Conservation (phyloP, 345 rosid genomes). For the Bretschneidera sinensis region DNA sequence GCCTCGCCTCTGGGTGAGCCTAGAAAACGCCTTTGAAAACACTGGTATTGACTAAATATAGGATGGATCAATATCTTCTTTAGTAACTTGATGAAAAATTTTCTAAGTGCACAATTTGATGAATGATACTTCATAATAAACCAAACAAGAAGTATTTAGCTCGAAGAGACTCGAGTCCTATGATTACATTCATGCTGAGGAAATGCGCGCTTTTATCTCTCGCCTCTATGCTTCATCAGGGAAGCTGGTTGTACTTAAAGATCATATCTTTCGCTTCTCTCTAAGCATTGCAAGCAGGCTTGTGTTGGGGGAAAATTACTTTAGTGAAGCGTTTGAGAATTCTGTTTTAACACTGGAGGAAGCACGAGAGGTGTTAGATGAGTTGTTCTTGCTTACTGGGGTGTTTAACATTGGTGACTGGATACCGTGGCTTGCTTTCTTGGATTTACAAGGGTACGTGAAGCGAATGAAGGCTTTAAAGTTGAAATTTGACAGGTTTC, state of each 20-base stretch:
- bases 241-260: conserved; percentile 10
- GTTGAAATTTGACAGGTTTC: conserved; percentile 19
- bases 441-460: conserved; percentile 26
- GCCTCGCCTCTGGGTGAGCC: too few species aligned
- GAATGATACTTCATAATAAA: too few species aligned
- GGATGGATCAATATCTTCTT: too few species aligned
- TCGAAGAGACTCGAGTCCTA: conserved; percentile 48
- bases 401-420: conserved; percentile 26
- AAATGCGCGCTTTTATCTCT: conserved; percentile 16
- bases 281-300: conserved; percentile 19
- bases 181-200: conserved; percentile 52
- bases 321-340: too few species aligned
- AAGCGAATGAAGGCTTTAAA: conserved; percentile 27
- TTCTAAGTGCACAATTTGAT: too few species aligned
- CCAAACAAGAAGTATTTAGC: too few species aligned
- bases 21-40: too few species aligned
- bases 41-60: too few species aligned
- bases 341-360: not conserved
- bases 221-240: conserved; percentile 7
- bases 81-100: too few species aligned
- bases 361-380: conserved; percentile 17
- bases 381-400: conserved; percentile 22
- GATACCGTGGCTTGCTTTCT: conserved; percentile 23
- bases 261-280: conserved; percentile 1
- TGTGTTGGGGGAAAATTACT: conserved; percentile 20